These are phyloP conservation scores for Malassezia cuniculi DNA, from an alignment of 1,284 basidiomycete species.

Conservation along the genomic window DNA sequence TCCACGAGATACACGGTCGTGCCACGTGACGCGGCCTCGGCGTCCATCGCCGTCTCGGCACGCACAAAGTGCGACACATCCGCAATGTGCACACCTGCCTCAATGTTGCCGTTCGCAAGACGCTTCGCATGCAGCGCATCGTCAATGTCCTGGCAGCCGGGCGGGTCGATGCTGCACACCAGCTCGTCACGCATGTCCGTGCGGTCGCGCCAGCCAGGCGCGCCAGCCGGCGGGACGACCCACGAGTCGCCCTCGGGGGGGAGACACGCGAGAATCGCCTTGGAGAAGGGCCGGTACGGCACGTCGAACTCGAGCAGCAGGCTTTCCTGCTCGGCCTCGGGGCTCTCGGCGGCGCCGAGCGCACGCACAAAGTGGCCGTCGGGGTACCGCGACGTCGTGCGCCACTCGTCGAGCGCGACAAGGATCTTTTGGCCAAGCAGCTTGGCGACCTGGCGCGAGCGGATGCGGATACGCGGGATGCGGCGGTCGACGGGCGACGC, in stretches of 20 bases:
- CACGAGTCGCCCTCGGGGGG: constrained; percentile 79
- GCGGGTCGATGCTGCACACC: constrained; percentile 94
- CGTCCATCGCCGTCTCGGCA: constrained; percentile 90
- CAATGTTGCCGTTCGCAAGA: constrained; percentile 84
- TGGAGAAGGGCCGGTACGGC: constrained; percentile 89
- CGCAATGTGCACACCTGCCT: constrained; percentile 96
- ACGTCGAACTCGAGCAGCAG: constrained; percentile 89
- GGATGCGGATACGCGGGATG: constrained; percentile 81
- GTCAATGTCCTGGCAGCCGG: constrained; percentile 95
- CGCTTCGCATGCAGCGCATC: constrained; percentile 88
- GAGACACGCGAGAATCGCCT: constrained; percentile 80
- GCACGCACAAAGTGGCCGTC: constrained; percentile 94
- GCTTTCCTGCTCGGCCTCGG: constrained; percentile 92
- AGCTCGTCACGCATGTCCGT: constrained; percentile 75
- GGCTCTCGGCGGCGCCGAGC: constrained; percentile 77
- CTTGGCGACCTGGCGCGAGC: constrained; percentile 80
- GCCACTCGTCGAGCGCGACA: constrained; percentile 88
- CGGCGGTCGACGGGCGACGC: constrained; percentile 83
- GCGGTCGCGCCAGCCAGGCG: constrained; percentile 65
- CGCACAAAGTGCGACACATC: constrained; percentile 95
- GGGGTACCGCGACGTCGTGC: constrained; percentile 72
- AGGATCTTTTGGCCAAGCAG: constrained; percentile 89
- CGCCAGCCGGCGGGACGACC: constrained; percentile 62
- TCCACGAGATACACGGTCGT: constrained; percentile 98
- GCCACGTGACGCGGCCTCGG: constrained; percentile 82